phyloP scores from a whole-genome alignment of 1,284 basidiomycete genomes.

The Entoloma clypeatum region DNA sequence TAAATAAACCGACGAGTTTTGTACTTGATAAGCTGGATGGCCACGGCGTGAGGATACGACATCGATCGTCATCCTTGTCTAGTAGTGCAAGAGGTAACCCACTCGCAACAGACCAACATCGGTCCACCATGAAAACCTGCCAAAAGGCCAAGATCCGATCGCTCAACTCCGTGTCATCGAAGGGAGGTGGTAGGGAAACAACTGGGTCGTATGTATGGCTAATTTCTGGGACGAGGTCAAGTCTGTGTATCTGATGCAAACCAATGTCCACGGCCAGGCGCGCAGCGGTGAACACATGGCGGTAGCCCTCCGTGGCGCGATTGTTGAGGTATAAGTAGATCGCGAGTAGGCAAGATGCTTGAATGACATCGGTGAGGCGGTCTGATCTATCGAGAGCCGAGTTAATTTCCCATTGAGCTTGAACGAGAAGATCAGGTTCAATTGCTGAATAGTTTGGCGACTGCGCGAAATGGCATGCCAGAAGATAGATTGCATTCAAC shows the following conservation, averaged over 20 bases:
- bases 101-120: constrained; percentile 53
- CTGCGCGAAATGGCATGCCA: constrained; percentile 53
- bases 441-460: constrained; percentile 38
- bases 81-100: constrained; percentile 51
- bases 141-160: constrained; percentile 55
- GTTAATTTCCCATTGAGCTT: constrained; percentile 47
- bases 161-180: constrained; percentile 37
- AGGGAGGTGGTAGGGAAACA: constrained; percentile 36
- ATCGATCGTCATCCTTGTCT: constrained; percentile 46
- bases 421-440: constrained; percentile 46
- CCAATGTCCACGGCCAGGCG: constrained; percentile 52
- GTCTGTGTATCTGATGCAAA: constrained; percentile 45
- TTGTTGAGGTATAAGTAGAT: constrained; percentile 58
- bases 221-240: constrained; percentile 23
- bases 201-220: constrained; percentile 16
- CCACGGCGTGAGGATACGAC: constrained; percentile 51
- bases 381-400: constrained; percentile 48
- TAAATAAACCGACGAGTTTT: constrained; percentile 12
- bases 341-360: constrained; percentile 56
- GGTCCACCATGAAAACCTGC: constrained; percentile 58
- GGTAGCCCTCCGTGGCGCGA: constrained; percentile 55
- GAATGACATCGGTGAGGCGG: constrained; percentile 53
- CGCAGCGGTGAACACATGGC: constrained; percentile 55
- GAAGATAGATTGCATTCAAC: constrained; percentile 55
- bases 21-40: constrained; percentile 27